Percentiles rank a stretch among this genome's conserved stretches.
phyloP scores from a whole-genome alignment of 2,329 filamentous ascomycete species.

The Coniochaeta sp. region DNA sequence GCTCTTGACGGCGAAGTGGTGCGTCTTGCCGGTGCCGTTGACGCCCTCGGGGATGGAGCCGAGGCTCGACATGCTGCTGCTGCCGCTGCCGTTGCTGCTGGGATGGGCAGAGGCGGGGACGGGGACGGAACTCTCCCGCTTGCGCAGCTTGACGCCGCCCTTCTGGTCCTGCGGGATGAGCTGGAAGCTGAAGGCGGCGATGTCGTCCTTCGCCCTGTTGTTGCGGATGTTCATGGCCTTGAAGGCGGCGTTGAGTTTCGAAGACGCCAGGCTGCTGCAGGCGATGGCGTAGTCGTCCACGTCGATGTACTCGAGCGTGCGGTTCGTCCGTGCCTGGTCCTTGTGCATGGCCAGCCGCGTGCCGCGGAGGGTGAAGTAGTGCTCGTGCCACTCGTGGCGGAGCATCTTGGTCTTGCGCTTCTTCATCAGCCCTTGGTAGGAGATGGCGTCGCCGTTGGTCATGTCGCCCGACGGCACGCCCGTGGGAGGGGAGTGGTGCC shows the following conservation, averaged over 20 bases:
- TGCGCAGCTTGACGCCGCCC: slow-evolving; percentile 41
- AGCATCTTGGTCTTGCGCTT: slow-evolving; percentile 87
- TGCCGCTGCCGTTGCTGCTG: slow-evolving; percentile 12
- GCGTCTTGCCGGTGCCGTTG: slow-evolving; percentile 69
- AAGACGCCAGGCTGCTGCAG: slow-evolving; percentile 68
- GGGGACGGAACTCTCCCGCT: slow-evolving; percentile 42
- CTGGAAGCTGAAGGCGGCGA: slow-evolving; percentile 76
- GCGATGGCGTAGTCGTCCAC: slow-evolving; percentile 85
- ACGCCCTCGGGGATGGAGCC: slow-evolving; percentile 30
- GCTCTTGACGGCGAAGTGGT: slow-evolving; percentile 86
- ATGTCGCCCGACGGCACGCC: slow-evolving; percentile 21
- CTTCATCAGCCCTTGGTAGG: slow-evolving; percentile 84
- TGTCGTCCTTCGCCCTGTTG: slow-evolving; percentile 40
- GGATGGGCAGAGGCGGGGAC: slow-evolving; percentile 17
- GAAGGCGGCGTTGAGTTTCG: slow-evolving; percentile 82
- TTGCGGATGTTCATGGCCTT: slow-evolving; percentile 65
- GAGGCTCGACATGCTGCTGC: background rate
- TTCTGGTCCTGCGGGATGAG: slow-evolving; percentile 65
- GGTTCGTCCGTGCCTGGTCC: slow-evolving; percentile 41
- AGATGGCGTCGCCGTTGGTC: slow-evolving; percentile 43
- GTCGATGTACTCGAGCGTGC: slow-evolving; percentile 71
- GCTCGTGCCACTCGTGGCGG: slow-evolving; percentile 88
- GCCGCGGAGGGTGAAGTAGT: slow-evolving; percentile 79
- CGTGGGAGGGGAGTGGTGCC: slow-evolving; percentile 22
- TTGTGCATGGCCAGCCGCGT: slow-evolving; percentile 72